These are phyloP conservation scores for Lyophyllum decastes DNA, from an alignment of 768 basidiomycete species.

Conservation along the genomic window DNA sequence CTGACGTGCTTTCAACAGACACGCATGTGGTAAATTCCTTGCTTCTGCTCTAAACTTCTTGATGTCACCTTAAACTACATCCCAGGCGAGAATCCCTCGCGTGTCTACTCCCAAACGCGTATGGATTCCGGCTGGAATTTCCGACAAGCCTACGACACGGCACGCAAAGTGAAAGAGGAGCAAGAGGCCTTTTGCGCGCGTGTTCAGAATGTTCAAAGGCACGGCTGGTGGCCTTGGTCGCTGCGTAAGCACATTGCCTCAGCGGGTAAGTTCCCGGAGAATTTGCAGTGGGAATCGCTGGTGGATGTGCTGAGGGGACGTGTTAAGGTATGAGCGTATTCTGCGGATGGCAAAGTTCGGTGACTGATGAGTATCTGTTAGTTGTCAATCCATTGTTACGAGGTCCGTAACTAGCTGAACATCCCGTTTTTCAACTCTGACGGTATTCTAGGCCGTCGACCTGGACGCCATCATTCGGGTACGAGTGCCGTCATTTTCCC, in stretches of 20 bases:
- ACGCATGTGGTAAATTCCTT: conserved; percentile 55
- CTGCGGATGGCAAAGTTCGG: no score
- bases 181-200: conserved; percentile 70
- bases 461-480: conserved; percentile 68
- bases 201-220: conserved; percentile 31
- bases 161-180: conserved; percentile 59
- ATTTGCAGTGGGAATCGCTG: conserved; percentile 69
- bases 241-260: conserved; percentile 1
- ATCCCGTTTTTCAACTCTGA: not conserved
- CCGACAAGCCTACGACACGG: conserved; percentile 71
- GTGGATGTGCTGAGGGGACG: conserved; percentile 73
- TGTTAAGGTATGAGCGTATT: conserved; percentile 54
- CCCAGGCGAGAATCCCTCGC: conserved; percentile 59
- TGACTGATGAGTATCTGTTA: not conserved
- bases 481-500: conserved; percentile 16
- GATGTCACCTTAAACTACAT: not conserved
- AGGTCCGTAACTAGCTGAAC: conserved; percentile 23
- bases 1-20: conserved; percentile 35
- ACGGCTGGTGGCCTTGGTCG: conserved; percentile 11
- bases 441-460: conserved; percentile 53
- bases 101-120: conserved; percentile 46
- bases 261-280: conserved; percentile 59
- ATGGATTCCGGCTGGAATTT: conserved; percentile 72
- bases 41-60: not conserved
- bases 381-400: conserved; percentile 47